These are phyloP conservation scores for Proteromonas lacertae DNA, from an alignment of 352 stramenopile genomes.

Conservation along the genomic window DNA sequence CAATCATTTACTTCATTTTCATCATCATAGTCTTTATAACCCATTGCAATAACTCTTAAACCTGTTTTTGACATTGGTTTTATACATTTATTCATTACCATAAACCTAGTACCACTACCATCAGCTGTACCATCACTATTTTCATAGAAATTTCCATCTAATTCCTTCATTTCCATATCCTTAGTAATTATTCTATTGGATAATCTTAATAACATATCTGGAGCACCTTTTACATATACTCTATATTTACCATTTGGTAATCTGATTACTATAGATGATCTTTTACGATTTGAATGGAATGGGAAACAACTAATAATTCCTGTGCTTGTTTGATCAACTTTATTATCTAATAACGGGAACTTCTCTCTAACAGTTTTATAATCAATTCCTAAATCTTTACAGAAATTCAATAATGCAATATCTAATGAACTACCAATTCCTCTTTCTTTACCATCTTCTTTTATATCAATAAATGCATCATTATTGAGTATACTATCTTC, in stretches of 20 bases:
- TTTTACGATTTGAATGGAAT: conserved; percentile 75
- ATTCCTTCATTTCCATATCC: no score
- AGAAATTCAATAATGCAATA: conserved; percentile 18
- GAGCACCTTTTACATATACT: conserved; percentile 60
- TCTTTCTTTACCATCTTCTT: no score
- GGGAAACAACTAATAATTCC: conserved; percentile 66
- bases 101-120: conserved; percentile 23
- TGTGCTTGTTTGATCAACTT: conserved; percentile 73
- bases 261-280: conserved; percentile 49
- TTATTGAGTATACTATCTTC: conserved; percentile 16
- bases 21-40: no score
- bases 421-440: background rate
- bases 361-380: no score
- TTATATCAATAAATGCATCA: no score
- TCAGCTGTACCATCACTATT: conserved; percentile 21
- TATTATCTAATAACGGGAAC: no score
- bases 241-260: conserved; percentile 15
- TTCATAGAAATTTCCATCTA: no score
- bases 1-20: no score
- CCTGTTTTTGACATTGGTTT: no score
- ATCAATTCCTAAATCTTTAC: no score
- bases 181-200: conserved; percentile 32
- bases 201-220: conserved; percentile 38
- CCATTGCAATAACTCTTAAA: no score
- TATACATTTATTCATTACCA: conserved; percentile 23